Evolutionary conservation across 371 early-diverging fungal genomes (phyloP).

Genomic region (Funneliformis caledonium): DNA sequence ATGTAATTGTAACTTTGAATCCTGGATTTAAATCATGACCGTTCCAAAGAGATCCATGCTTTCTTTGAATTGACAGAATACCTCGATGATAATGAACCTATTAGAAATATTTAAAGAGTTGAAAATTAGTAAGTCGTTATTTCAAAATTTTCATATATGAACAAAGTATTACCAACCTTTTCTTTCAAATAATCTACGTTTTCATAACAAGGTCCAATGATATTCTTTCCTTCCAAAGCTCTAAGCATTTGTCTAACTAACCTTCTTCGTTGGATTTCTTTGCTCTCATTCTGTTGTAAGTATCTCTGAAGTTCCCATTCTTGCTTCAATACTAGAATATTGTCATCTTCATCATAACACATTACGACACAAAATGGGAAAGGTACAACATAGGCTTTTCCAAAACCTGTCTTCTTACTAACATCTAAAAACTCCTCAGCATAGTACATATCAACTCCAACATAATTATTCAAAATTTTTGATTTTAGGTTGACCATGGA

Average conservation of each 20-base stretch:
- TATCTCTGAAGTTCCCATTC: conserved; percentile 56
- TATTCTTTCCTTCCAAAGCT: conserved; percentile 58
- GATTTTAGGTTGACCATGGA: conserved; percentile 45
- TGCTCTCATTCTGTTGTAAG: conserved; percentile 55
- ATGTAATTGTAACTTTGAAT: conserved; percentile 52
- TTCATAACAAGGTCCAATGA: conserved; percentile 55
- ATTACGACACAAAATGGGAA: conserved; percentile 67
- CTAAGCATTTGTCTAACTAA: conserved; percentile 56
- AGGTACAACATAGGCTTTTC: conserved; percentile 59
- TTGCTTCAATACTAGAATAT: conserved; percentile 52
- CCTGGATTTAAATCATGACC: conserved; percentile 58
- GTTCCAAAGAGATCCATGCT: conserved; percentile 47
- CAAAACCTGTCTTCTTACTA: conserved; percentile 59
- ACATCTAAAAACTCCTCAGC: conserved; percentile 52
- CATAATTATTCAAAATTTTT: conserved; percentile 49
- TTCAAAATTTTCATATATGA: background rate
- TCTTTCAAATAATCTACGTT: background rate
- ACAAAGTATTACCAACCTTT: background rate
- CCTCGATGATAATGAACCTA: conserved; percentile 54
- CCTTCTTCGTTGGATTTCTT: conserved; percentile 52
- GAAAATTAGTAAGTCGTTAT: background rate
- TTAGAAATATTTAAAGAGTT: background rate
- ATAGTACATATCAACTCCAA: conserved; percentile 69
- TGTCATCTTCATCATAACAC: conserved; percentile 63
- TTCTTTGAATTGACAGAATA: conserved; percentile 51